phyloP scores from a whole-genome alignment of 345 rosid genomes.

The Eucalyptus albens region DNA sequence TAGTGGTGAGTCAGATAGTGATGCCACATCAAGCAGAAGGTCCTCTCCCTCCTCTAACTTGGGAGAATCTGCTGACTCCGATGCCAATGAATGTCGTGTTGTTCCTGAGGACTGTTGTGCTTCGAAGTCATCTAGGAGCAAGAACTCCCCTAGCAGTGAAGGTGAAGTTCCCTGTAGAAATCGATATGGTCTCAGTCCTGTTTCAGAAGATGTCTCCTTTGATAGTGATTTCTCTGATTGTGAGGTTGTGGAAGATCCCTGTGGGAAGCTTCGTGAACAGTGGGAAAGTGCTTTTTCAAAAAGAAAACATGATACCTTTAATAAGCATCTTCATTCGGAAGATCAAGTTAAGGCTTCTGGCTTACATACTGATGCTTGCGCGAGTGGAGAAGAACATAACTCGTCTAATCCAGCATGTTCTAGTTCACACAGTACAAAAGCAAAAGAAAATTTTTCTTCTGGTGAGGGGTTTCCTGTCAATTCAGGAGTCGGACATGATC shows the following conservation, averaged over 20 bases:
- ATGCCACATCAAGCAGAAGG: slow-evolving; percentile 20
- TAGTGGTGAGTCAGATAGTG: slow-evolving; percentile 13
- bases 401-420: neutral
- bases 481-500: neutral
- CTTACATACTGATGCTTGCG: slow-evolving; percentile 1
- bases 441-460: neutral
- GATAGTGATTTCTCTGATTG: slow-evolving; percentile 57
- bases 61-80: slow-evolving; percentile 3
- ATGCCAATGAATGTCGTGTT: slow-evolving; percentile 29
- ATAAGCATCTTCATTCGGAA: slow-evolving; percentile 6
- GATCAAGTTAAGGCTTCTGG: slow-evolving; percentile 17
- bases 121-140: slow-evolving; percentile 31
- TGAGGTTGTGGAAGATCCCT: slow-evolving; percentile 56
- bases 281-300: slow-evolving; percentile 52
- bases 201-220: slow-evolving; percentile 14
- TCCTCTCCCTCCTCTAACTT: neutral
- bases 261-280: slow-evolving; percentile 36
- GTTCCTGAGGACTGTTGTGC: slow-evolving; percentile 16
- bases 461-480: neutral
- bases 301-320: slow-evolving; percentile 16
- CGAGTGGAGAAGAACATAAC: slow-evolving; percentile 1
- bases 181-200: slow-evolving; percentile 33
- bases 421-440: neutral
- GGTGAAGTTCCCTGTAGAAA: slow-evolving; percentile 1
- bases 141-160: slow-evolving; percentile 5